Evolutionary conservation across 176 grass and related monocot genomes (phyloP), one percentile per base, ranked within the genome.

Genomic region (Musa acuminata): DNA sequence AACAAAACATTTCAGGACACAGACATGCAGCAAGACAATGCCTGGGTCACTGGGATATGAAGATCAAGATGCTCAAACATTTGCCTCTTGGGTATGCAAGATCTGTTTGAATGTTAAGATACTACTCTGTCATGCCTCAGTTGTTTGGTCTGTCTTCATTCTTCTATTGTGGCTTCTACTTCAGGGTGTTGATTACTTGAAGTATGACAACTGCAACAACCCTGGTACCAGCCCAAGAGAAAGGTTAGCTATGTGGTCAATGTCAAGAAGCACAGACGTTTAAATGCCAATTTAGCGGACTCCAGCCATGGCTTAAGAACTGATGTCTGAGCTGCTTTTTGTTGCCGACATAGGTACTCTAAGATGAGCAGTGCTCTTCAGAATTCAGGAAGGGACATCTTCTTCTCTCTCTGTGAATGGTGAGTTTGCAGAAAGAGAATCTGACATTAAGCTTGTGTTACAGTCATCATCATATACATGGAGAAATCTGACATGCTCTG

Each of bases 371-470:
- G 64, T 22, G 90, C 94, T 66, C 77, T 98, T 85, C 89, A 83
- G 78, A 84, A 79, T 3, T 88, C 79, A 19, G 90, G 94, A 77
- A 91, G 80, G 80, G 83, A 3, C 75, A 98, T 93, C 76, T 93
- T 98, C 86, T 98, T 93, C 78, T 93, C 94, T 52, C 76, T 98
- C 4, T 98, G 90, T 27, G 94, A 98, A 87, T 93, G 94, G 90
- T 91, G 78, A 85, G 75, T 79, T 70, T 35, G 70, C 13, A 43
- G 35, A 43, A 43, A 43, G 35, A 43, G 35, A 6, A 43, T 43
- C 4, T 0, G 35, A 43, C 35, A 6, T 43, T 43, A 43, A 43
- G 35, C 4, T 43, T 43, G 35, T 43, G 35, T 6, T 43, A 43
- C 0, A 48, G 12, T 8, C 14, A 9, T 2, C 66, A 49, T 16